Base-by-base conservation (phyloP, 2,329 filamentous ascomycete genomes). In the Colletotrichum orchidophilum region DNA sequence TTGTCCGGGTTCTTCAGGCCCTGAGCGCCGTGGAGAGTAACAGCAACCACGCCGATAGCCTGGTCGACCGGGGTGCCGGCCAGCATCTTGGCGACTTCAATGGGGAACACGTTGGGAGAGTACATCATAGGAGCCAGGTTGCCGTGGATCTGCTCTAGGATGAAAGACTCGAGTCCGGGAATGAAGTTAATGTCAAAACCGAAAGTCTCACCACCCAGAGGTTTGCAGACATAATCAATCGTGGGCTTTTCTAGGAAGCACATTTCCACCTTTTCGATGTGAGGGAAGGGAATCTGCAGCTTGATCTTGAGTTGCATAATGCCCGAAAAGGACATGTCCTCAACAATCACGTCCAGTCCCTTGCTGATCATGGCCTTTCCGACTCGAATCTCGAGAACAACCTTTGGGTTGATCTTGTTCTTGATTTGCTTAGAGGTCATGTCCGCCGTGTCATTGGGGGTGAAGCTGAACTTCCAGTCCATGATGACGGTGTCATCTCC, bases 391-490 rank as follows among this genome's bases (percentile, higher is more conserved):
- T 99, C 96, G 29, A 99, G 89, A 12, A 98, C 94, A 68, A 99
- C 87, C 83, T 98, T 99, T 66, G 96, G 96, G 79, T 99, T 98
- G 81, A 98, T 90, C 86, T 97, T 98, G 86, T 95, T 95, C 86
- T 94, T 96, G 78, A 98, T 84, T 81, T 99, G 96, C 72, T 93
- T 91, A 2, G 92, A 87, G 2, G 96, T 99, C 88, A 99, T 90
- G 81, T 99, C 96, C 75, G 93, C 91, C 3, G 90, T 93, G 81
- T 99, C 97, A 75, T 96, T 98, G 39, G 96, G 96, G 0, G 94
- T 98, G 84, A 99, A 99, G 87, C 96, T 98, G 83, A 99, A 99
- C 78, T 97, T 97, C 96, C 96, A 99, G 80, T 99, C 96, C 96
- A 99, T 99, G 78, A 98, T 90, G 52, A 99, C 94, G 70, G 95